Base-by-base conservation (phyloP, 2,329 filamentous ascomycete genomes). In the Fusarium tupiense region DNA sequence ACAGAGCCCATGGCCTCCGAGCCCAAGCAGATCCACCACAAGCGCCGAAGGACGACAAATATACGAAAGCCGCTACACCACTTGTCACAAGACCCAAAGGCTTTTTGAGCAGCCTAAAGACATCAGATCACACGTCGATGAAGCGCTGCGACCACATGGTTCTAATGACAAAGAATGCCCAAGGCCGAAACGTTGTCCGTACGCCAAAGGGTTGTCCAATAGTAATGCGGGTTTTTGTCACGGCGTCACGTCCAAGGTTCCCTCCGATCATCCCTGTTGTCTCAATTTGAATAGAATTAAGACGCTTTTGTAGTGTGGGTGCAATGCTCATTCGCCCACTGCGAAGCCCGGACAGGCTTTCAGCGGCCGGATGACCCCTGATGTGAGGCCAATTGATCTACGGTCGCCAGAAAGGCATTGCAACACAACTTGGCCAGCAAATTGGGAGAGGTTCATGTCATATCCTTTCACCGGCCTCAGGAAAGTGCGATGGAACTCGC, bases 351-450 rank as follows among this genome's bases (percentile, higher is more conserved):
- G 10, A 44, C 41, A 12, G 2, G n/a, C 41, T 24, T 12, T 24
- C n/a, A 24, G 41, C 5, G n/a, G 41, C 4, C 41, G 16, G 41
- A 5, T 24, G n/a, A 12, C 14, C n/a, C 16, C 41, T 4, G 16
- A 24, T 44, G 1, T 12, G n/a, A 2, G n/a, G 10, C 10, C 10
- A 1, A 24, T 24, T 1, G n/a, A 24, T 6, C 1, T 24, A 1
- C 26, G 6, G 26, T 26, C 26, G 26, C 26, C 26, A 26, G 26
- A 26, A 44, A 44, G 6, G 0, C 10, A 19, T n/a, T 44, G 0
- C 16, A 44, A 1, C n/a, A 2, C 10, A 5, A 24, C 16, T 44
- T 19, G 43, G 7, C 16, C 6, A 24, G 16, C 6, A 44, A 0
- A 7, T n/a, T 19, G 7, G 43, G 43, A 24, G 6, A 44, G 0